Base-by-base conservation (phyloP, 441 rosid genomes). In the Cnidoscolus chayamansa region DNA sequence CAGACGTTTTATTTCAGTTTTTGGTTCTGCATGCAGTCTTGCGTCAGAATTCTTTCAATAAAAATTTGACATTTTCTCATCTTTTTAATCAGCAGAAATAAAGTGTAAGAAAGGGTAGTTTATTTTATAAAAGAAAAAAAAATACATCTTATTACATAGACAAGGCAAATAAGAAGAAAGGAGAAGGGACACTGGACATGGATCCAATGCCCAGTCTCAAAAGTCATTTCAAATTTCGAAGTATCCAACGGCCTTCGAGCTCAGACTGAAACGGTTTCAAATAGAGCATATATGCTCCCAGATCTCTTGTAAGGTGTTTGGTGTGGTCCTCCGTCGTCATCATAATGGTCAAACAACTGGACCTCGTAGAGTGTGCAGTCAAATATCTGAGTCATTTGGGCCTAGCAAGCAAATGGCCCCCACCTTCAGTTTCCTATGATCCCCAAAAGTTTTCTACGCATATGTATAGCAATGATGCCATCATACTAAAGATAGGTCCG, bases 301-400 rank as follows among this genome's bases (percentile, higher is more conserved):
- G 20, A 70, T 43, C 51, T 65, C 55, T 25, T 4, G 7, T 6
- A 7, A 10, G 10, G 7, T 4, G 25, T 8, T n/a, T 16, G 57
- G 57, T 12, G 78, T 49, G 79, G 84, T 75, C 76, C 83, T 53
- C 10, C 11, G 49, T 67, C 58, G 68, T 76, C 57, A 67, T 70
- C 76, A 66, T 59, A 60, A 47, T 48, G 78, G 83, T 79, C 82
- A 80, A 76, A 69, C 30, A 71, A 51, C 35, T 49, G 37, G 2
- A 61, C 81, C 81, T 83, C 82, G 84, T 31, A 62, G 77, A n/a
- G 13, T 0, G 83, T 68, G 82, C 65, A 67, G 82, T 83, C 84
- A 76, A 25, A 25, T 25, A 85, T 68, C 51, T 68, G 55, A 45
- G 45, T 63, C 70, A 54, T 37, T 67, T n/a, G 50, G 67, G 55